Percentiles rank a stretch among this genome's conserved stretches.
Conservation (phyloP, 495 filamentous ascomycete genomes). For the Penicillium daleae region DNA sequence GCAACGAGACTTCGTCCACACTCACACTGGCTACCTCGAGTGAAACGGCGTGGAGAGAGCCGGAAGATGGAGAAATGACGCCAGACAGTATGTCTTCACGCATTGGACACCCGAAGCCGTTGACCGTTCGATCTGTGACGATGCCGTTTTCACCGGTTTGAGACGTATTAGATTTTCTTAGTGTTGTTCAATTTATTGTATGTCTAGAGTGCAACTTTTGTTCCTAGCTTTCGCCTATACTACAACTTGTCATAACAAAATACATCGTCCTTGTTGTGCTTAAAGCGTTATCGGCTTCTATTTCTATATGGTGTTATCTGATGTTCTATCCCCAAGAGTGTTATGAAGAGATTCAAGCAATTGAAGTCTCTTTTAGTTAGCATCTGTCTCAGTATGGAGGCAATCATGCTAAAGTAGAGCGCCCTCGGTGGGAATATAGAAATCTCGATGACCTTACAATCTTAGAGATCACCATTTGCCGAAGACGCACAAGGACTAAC, state of each 20-base stretch:
- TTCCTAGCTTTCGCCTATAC: background rate
- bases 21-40: slow-evolving; percentile 1
- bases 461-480: no score
- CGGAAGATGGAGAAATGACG: slow-evolving; percentile 1
- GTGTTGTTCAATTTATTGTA: background rate
- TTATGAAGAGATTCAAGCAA: no score
- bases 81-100: slow-evolving; percentile 4
- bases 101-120: background rate
- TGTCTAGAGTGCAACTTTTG: background rate
- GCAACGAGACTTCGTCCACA: background rate
- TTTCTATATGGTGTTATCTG: no score
- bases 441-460: no score
- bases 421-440: no score
- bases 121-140: slow-evolving; percentile 2
- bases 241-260: no score
- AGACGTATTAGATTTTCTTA: background rate
- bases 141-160: slow-evolving; percentile 6
- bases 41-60: background rate
- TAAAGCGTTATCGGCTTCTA: no score
- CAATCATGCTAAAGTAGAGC: background rate
- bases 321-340: no score
- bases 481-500: background rate
- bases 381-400: background rate
- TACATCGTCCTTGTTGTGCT: no score
- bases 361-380: no score